Conservation (phyloP, 2,329 filamentous ascomycete species). For the Phaeoacremonium minimum region DNA sequence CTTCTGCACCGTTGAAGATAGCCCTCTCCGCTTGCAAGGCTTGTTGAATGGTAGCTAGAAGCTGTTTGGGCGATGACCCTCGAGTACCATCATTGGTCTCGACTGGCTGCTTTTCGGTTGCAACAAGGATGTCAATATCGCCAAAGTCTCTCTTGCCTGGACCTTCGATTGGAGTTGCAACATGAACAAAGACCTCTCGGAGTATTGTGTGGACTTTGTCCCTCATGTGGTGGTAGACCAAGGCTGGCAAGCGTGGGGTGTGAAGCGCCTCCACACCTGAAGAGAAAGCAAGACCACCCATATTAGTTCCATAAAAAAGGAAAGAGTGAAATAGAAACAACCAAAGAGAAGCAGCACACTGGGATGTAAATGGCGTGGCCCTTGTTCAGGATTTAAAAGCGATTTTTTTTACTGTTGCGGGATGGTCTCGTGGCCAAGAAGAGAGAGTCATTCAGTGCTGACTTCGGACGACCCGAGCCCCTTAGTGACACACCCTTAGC, state of each 20-base stretch:
- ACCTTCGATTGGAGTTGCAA: slow-evolving; percentile 61
- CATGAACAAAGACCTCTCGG: slow-evolving; percentile 43
- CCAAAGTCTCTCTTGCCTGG: slow-evolving; percentile 66
- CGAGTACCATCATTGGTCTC: slow-evolving; percentile 3
- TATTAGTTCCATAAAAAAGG: too few species aligned
- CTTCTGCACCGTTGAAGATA: slow-evolving; percentile 20
- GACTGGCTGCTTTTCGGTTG: slow-evolving; percentile 15
- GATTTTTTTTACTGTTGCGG: too few species aligned
- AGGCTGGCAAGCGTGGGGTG: slow-evolving; percentile 62
- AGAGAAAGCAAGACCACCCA: slow-evolving; percentile 64
- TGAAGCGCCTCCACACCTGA: slow-evolving; percentile 38
- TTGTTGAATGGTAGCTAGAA: neutral
- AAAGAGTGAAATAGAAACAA: too few species aligned
- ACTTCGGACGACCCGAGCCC: too few species aligned
- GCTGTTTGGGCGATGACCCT: neutral
- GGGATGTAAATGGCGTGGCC: too few species aligned
- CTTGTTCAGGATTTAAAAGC: too few species aligned
- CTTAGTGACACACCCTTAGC: too few species aligned
- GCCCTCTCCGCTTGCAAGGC: slow-evolving; percentile 40
- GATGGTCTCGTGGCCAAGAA: too few species aligned
- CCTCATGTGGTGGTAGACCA: slow-evolving; percentile 52
- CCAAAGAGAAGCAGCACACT: too few species aligned
- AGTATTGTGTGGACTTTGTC: slow-evolving; percentile 40
- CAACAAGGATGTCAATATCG: slow-evolving; percentile 69
- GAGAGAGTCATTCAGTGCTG: too few species aligned